Conservation (phyloP, 257 asterid genomes). For the Osmanthus fragrans region DNA sequence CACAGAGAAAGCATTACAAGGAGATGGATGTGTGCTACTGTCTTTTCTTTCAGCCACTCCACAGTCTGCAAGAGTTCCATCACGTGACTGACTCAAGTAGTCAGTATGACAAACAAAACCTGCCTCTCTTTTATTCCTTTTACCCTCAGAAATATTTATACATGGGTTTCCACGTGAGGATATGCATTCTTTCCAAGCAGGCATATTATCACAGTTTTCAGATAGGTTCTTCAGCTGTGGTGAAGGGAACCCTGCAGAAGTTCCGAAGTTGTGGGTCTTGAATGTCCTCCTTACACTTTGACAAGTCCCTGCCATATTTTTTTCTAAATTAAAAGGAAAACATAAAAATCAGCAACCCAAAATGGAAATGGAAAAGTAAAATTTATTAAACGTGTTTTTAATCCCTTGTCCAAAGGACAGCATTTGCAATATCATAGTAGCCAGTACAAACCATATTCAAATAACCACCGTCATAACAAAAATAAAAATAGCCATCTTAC, state of each 20-base stretch:
- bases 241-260: slow-evolving; percentile 37
- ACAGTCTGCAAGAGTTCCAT: slow-evolving; percentile 34
- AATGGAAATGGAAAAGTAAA: slow-evolving; percentile 3
- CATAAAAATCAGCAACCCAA: slow-evolving; percentile 17
- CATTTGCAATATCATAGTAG: background rate
- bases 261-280: slow-evolving; percentile 37
- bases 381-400: background rate
- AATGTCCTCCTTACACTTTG: slow-evolving; percentile 50
- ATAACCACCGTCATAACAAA: background rate
- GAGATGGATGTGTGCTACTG: slow-evolving; percentile 28
- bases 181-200: slow-evolving; percentile 34
- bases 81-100: slow-evolving; percentile 34
- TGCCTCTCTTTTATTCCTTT: slow-evolving; percentile 33
- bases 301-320: slow-evolving; percentile 38
- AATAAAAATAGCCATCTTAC: background rate
- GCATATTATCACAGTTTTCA: slow-evolving; percentile 33
- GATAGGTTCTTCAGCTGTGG: slow-evolving; percentile 41
- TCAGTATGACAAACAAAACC: slow-evolving; percentile 39
- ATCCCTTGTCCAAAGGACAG: background rate
- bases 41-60: slow-evolving; percentile 19
- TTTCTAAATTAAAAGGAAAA: slow-evolving; percentile 13
- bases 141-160: slow-evolving; percentile 33
- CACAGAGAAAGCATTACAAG: slow-evolving; percentile 40
- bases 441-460: background rate
- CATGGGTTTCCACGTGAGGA: slow-evolving; percentile 30